Evolutionary conservation across 108 stramenopile species (phyloP).

Genomic region (Stephanodiscus triporus): DNA sequence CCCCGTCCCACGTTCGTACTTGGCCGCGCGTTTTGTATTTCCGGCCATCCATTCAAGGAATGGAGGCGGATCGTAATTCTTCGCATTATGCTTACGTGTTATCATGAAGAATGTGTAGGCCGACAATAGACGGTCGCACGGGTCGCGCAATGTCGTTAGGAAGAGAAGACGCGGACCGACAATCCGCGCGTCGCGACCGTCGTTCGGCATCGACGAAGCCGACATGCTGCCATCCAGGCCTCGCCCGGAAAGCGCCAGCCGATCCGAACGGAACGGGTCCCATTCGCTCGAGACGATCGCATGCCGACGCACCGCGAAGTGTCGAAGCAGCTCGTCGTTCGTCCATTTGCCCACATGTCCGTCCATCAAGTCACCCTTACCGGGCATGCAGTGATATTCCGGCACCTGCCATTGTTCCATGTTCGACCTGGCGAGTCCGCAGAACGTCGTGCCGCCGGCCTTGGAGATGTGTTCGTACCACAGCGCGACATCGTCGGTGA

Average conservation of each 20-base stretch:
- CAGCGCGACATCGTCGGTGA: constrained; percentile 8
- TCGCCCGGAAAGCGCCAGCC: constrained; percentile 18
- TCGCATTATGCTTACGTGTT: not conserved
- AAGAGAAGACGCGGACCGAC: constrained; percentile 25
- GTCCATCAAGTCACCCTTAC: constrained; percentile 19
- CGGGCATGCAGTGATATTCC: constrained; percentile 56
- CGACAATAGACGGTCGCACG: constrained; percentile 55
- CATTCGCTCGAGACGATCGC: constrained; percentile 52
- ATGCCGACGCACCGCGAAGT: constrained; percentile 2
- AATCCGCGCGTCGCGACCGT: not conserved
- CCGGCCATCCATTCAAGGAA: constrained; percentile 32
- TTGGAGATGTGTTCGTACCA: constrained; percentile 58
- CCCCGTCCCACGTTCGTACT: constrained; percentile 11
- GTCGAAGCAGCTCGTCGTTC: constrained; percentile 22
- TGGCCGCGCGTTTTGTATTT: not conserved
- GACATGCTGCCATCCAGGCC: not conserved
- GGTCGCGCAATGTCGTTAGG: constrained; percentile 54
- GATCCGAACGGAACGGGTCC: constrained; percentile 41
- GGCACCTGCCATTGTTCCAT: constrained; percentile 29
- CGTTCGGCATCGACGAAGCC: not conserved
- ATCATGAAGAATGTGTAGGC: constrained; percentile 50
- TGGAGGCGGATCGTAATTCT: constrained; percentile 13
- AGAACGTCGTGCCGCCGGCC: constrained; percentile 55
- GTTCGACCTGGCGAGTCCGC: constrained; percentile 41
- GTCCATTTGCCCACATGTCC: constrained; percentile 49